Evolutionary conservation across 2,329 filamentous ascomycete genomes (phyloP), one percentile per base, ranked within the genome.

Genomic region (Apiospora arundinis): DNA sequence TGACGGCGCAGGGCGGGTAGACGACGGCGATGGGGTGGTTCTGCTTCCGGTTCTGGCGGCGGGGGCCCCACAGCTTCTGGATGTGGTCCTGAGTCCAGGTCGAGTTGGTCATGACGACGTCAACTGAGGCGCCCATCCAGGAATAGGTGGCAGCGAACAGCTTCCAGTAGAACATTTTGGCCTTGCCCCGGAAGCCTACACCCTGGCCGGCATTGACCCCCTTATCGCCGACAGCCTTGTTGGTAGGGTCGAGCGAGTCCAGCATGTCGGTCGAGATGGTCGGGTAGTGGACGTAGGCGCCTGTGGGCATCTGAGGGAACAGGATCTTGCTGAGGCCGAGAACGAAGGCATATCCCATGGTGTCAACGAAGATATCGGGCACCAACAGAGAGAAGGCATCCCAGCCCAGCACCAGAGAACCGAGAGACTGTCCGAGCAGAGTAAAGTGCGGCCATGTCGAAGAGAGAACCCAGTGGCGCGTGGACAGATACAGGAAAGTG

Each of bases 251-350:
- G 5, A 98, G 89, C 23, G 93, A 95, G 28, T 90, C 88, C 4
- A 99, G 89, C 96, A 99, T 99, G 78, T 99, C 96, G 68, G 95
- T 99, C 3, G 95, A 98, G 70, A 99, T 99, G 70, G 95, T 98
- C 0, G 96, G 96, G 80, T 98, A 99, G 83, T 99, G 96, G 0
- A 98, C 95, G 79, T 99, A 99, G 69, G 96, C 95, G 65, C 90
- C 95, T 0, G 95, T 98, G 0, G 95, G 93, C 1, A 98, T 89
- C 46, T 84, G 82, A 0, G 89, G 92, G 79, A 98, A 98, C 32
- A 98, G 86, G 74, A 93, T 88, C 79, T 95, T 96, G 81, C 88
- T 93, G 3, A 98, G 86, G 11, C 93, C 94, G 14, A 97, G 88
- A 0, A 93, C 89, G 80, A 98, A 99, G 37, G 95, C 95, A 78